Percentiles rank a stretch among this genome's conserved stretches.
phyloP scores from a whole-genome alignment of 2,329 filamentous ascomycete genomes.

The Curvularia sp. region DNA sequence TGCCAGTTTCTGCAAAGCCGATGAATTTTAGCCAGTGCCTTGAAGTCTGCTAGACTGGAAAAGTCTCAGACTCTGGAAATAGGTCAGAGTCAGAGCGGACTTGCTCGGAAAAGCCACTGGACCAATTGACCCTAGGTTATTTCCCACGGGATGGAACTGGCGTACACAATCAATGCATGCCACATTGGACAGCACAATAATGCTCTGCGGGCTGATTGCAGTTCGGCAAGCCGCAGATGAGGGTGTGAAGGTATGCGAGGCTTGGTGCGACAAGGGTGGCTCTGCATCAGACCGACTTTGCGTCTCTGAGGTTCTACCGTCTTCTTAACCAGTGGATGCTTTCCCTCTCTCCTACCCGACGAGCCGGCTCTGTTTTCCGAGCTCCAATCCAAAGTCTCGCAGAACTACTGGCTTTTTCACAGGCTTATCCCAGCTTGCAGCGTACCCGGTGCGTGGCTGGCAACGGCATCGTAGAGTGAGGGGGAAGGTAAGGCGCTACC shows the following conservation, averaged over 20 bases:
- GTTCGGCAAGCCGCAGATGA: conserved; percentile 60
- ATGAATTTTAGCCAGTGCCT: neutral
- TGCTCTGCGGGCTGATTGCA: neutral
- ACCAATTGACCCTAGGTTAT: neutral
- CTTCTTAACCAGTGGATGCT: conserved; percentile 60
- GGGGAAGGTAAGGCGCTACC: neutral
- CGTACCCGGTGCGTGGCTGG: neutral
- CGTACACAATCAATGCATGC: neutral
- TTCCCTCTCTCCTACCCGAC: conserved; percentile 58
- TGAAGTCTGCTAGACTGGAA: neutral
- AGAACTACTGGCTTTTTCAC: neutral
- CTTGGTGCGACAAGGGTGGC: conserved; percentile 46
- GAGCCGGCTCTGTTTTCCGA: conserved; percentile 58
- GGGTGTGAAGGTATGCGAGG: conserved; percentile 62
- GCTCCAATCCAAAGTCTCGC: conserved; percentile 41
- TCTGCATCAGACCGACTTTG: conserved; percentile 50
- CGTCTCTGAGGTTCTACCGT: conserved; percentile 54
- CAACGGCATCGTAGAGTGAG: neutral
- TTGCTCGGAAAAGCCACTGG: neutral
- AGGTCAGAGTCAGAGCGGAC: neutral
- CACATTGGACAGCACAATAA: neutral
- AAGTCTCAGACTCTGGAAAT: neutral
- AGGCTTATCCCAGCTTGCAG: neutral
- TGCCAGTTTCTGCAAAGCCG: neutral
- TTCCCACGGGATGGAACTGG: neutral